A percentile compares a stretch with the other conserved stretches of the same genome.
Evolutionary conservation across 2,329 filamentous ascomycete genomes (phyloP).

Genomic region (Hypomyces rosellus): DNA sequence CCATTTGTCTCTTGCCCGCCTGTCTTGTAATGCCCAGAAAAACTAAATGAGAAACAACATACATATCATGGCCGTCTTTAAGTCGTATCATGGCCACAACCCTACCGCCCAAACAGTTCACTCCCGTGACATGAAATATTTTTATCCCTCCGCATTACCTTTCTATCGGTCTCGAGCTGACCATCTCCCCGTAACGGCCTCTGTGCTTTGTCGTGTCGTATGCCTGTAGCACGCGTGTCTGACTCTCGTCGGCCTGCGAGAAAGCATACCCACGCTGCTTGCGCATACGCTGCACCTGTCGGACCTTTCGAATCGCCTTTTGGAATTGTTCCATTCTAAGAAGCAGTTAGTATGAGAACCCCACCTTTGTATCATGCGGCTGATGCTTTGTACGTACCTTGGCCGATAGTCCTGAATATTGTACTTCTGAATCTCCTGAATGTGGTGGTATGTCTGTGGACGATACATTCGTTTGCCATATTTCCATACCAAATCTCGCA

Average conservation of each 20-base stretch:
- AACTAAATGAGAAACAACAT: slow-evolving; percentile 4
- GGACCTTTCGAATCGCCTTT: slow-evolving; percentile 96
- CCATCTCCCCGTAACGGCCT: slow-evolving; percentile 95
- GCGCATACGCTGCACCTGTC: slow-evolving; percentile 97
- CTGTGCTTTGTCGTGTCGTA: slow-evolving; percentile 94
- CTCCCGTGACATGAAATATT: background rate
- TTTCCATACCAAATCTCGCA: slow-evolving; percentile 93
- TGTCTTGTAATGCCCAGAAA: background rate
- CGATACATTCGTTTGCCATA: slow-evolving; percentile 96
- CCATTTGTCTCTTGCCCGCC: background rate
- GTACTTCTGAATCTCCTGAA: slow-evolving; percentile 99
- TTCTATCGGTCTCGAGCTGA: slow-evolving; percentile 35
- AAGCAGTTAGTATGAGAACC: slow-evolving; percentile 10
- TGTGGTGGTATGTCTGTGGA: slow-evolving; percentile 93
- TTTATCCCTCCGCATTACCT: background rate
- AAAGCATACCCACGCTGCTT: slow-evolving; percentile 99
- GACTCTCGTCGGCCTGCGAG: slow-evolving; percentile 92
- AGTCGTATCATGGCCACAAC: slow-evolving; percentile 4
- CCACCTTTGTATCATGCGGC: background rate
- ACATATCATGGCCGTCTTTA: background rate
- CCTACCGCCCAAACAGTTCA: background rate
- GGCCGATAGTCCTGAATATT: slow-evolving; percentile 99
- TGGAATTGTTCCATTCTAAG: slow-evolving; percentile 97
- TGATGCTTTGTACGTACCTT: slow-evolving; percentile 52
- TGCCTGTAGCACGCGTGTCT: slow-evolving; percentile 89